phyloP scores from a whole-genome alignment of 2,329 filamentous ascomycete genomes.

The Herpomyces periplanetae region DNA sequence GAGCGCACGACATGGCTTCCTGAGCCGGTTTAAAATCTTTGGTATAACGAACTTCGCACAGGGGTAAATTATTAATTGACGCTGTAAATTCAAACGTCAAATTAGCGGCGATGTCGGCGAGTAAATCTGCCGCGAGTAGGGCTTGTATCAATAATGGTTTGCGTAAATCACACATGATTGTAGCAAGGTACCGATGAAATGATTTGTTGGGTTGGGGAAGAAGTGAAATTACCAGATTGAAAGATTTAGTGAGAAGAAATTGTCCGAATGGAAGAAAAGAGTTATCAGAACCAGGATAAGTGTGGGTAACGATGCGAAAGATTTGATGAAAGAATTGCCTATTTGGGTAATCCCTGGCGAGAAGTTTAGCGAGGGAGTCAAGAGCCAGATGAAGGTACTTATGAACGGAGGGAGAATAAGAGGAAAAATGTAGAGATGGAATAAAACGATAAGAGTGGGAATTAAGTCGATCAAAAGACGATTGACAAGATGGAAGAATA shows the following conservation, averaged over 20 bases:
- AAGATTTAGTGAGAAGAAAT: constrained; percentile 34
- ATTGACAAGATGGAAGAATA: no score
- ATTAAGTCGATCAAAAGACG: no score
- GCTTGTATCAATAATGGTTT: constrained; percentile 77
- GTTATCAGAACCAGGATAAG: constrained; percentile 4
- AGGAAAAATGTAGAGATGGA: constrained; percentile 27
- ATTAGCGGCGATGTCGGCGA: constrained; percentile 37
- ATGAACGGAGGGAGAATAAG: constrained; percentile 42
- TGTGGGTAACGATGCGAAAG: constrained; percentile 24
- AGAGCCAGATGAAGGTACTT: constrained; percentile 62
- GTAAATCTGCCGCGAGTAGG: constrained; percentile 52
- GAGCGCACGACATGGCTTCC: no score
- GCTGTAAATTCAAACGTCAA: no score
- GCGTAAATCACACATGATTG: constrained; percentile 13
- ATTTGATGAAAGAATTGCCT: constrained; percentile 43
- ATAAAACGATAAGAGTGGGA: no score
- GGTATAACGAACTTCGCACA: no score
- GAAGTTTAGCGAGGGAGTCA: constrained; percentile 55
- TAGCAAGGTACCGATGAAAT: constrained; percentile 8
- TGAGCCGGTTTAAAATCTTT: no score
- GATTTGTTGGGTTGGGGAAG: constrained; percentile 30
- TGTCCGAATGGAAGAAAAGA: constrained; percentile 19
- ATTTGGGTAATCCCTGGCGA: constrained; percentile 78
- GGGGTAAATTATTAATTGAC: no score
- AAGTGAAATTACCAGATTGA: constrained; percentile 48